phyloP scores from a whole-genome alignment of 2,329 filamentous ascomycete genomes.

The Xylaria sp. region DNA sequence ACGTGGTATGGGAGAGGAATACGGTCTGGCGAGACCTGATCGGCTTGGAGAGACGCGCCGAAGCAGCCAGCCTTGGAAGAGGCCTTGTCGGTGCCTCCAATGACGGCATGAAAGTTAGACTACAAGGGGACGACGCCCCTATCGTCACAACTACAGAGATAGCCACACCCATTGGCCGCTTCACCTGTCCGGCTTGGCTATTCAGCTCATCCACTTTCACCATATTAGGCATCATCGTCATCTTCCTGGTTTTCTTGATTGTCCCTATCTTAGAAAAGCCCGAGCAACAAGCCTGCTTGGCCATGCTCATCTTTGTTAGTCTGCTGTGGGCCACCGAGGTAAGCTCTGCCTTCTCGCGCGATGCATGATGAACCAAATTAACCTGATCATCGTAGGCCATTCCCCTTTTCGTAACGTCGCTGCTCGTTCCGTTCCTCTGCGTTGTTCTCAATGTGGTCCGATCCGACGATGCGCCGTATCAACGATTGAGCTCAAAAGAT shows the following conservation, averaged over 20 bases:
- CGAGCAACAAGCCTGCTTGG: constrained; percentile 96
- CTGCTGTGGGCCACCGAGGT: constrained; percentile 96
- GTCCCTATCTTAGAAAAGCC: constrained; percentile 85
- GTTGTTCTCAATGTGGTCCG: constrained; percentile 88
- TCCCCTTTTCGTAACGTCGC: constrained; percentile 93
- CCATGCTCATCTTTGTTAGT: constrained; percentile 92
- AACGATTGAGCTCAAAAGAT: constrained; percentile 79
- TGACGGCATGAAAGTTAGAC: constrained; percentile 72
- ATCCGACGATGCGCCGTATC: constrained; percentile 73
- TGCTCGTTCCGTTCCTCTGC: constrained; percentile 92
- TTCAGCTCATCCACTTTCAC: constrained; percentile 84
- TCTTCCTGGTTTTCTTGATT: constrained; percentile 80
- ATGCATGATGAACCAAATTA: not conserved
- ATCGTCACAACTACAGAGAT: constrained; percentile 73
- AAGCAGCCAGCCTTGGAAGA: constrained; percentile 90
- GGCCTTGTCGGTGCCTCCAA: constrained; percentile 82
- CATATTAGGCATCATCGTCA: constrained; percentile 73
- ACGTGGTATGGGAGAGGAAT: constrained; percentile 98
- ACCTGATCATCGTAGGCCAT: constrained; percentile 72
- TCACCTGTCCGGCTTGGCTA: constrained; percentile 83
- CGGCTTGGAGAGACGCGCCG: constrained; percentile 92
- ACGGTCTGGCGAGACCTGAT: constrained; percentile 99
- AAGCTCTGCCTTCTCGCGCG: constrained; percentile 45
- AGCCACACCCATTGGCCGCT: constrained; percentile 80
- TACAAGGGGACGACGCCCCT: constrained; percentile 86